Percentiles rank a stretch among this genome's conserved stretches.
These are phyloP conservation scores for Tuber calosporum DNA, from an alignment of 495 filamentous ascomycete genomes.

Conservation along the genomic window DNA sequence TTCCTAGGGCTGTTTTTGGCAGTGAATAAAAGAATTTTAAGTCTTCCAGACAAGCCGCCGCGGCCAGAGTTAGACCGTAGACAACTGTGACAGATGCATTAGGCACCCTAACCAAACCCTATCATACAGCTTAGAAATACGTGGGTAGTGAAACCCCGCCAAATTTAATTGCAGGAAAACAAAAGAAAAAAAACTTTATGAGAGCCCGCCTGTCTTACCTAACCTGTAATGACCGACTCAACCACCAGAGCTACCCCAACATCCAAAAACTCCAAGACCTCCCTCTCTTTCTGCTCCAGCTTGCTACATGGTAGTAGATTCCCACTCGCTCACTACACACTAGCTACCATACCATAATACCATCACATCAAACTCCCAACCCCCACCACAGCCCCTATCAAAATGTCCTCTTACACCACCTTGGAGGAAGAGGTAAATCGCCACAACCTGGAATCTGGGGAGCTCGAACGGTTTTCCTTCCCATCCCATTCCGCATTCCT, in stretches of 20 bases:
- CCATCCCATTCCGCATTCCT: background rate
- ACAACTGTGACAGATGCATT: background rate
- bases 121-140: background rate
- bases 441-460: conserved; percentile 35
- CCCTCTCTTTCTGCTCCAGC: background rate
- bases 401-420: conserved; percentile 17
- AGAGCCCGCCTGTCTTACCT: background rate
- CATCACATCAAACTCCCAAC: background rate
- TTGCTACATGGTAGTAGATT: background rate
- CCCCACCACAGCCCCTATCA: background rate
- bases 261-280: background rate
- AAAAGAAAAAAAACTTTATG: background rate
- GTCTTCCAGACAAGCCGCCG: background rate
- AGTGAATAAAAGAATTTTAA: too few species aligned
- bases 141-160: background rate
- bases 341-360: background rate
- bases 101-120: background rate
- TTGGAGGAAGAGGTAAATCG: conserved; percentile 36
- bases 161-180: background rate
- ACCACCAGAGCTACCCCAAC: background rate
- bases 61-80: background rate
- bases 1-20: too few species aligned
- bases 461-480: conserved; percentile 28
- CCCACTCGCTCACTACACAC: background rate
- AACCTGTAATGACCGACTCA: background rate